phyloP scores from a whole-genome alignment of 2,329 filamentous ascomycete genomes.

The Ophiocordyceps unilateralis region DNA sequence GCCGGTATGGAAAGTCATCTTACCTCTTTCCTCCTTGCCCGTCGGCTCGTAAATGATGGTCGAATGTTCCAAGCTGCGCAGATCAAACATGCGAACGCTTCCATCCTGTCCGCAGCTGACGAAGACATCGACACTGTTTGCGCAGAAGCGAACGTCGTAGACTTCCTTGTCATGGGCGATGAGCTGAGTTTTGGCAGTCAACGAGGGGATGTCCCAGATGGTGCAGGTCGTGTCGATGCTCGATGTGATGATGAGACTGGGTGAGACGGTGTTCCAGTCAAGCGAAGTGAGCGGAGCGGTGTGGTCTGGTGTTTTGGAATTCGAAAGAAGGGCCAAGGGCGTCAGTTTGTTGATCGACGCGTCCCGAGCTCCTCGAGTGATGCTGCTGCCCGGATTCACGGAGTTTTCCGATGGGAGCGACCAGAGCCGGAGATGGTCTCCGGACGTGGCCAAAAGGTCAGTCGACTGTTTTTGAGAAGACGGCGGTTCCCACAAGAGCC shows the following conservation, averaged over 20 bases:
- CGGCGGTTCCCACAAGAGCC: slow-evolving; percentile 88
- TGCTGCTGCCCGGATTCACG: slow-evolving; percentile 42
- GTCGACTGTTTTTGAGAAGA: slow-evolving; percentile 91
- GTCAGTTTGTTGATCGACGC: slow-evolving; percentile 62
- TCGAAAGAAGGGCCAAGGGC: slow-evolving; percentile 80
- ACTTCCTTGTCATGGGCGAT: slow-evolving; percentile 99
- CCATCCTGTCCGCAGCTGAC: slow-evolving; percentile 95
- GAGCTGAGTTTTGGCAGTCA: slow-evolving; percentile 94
- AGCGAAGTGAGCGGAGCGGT: slow-evolving; percentile 91
- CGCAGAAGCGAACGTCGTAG: slow-evolving; percentile 95
- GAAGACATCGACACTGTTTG: slow-evolving; percentile 95
- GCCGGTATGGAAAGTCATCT: slow-evolving; percentile 7
- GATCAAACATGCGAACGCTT: slow-evolving; percentile 96
- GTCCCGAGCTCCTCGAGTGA: slow-evolving; percentile 42
- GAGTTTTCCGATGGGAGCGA: slow-evolving; percentile 61
- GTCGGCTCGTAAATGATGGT: slow-evolving; percentile 98
- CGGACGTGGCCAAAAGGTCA: slow-evolving; percentile 84
- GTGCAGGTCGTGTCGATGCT: slow-evolving; percentile 99
- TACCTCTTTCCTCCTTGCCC: slow-evolving; percentile 64
- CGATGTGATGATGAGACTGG: slow-evolving; percentile 93
- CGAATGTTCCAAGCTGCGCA: slow-evolving; percentile 89
- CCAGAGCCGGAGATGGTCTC: slow-evolving; percentile 87
- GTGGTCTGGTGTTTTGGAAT: slow-evolving; percentile 96
- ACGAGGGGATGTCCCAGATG: slow-evolving; percentile 96
- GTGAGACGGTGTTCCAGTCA: slow-evolving; percentile 95